phyloP scores from a whole-genome alignment of 116 monocot species.

The Papilionanthe hybrid region DNA sequence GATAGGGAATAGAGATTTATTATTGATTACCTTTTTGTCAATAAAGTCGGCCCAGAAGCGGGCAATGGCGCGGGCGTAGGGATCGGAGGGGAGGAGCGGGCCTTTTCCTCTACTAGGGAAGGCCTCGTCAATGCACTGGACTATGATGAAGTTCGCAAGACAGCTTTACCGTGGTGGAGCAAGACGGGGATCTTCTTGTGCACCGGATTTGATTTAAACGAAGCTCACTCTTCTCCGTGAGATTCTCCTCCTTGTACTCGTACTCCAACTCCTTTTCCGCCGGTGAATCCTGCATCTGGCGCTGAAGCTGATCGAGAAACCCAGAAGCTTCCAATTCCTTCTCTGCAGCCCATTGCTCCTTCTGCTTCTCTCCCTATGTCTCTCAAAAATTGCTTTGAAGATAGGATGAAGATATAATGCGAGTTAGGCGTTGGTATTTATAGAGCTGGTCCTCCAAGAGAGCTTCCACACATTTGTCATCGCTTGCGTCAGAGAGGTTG shows the following conservation, averaged over 20 bases:
- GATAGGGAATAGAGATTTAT: not conserved
- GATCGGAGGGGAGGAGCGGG: conserved; percentile 9
- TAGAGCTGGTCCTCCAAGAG: too few relatives aligned
- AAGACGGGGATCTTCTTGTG: conserved; percentile 31
- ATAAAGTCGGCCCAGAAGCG: conserved; percentile 28
- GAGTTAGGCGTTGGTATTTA: too few relatives aligned
- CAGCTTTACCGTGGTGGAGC: conserved; percentile 17
- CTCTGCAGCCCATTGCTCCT: not conserved
- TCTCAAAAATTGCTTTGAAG: too few relatives aligned
- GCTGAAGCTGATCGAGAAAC: conserved; percentile 14
- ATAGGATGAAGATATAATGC: too few relatives aligned
- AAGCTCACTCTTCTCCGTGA: conserved; percentile 23
- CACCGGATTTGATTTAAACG: conserved; percentile 18
- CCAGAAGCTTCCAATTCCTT: conserved; percentile 10
- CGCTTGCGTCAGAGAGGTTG: too few relatives aligned
- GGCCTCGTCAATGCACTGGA: conserved; percentile 24
- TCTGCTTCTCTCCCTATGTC: not conserved
- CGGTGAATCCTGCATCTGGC: conserved; percentile 11
- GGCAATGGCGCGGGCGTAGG: conserved; percentile 22
- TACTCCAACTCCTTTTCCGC: conserved; percentile 33
- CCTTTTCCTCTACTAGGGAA: not conserved
- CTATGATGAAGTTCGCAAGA: conserved; percentile 30
- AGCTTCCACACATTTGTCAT: too few relatives aligned
- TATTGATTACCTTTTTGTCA: conserved; percentile 20
- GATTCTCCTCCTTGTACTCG: conserved; percentile 29